Evolutionary conservation across 2,329 filamentous ascomycete species (phyloP), one percentile per base, ranked within the genome.

Genomic region (Achaetomium macrosporum): DNA sequence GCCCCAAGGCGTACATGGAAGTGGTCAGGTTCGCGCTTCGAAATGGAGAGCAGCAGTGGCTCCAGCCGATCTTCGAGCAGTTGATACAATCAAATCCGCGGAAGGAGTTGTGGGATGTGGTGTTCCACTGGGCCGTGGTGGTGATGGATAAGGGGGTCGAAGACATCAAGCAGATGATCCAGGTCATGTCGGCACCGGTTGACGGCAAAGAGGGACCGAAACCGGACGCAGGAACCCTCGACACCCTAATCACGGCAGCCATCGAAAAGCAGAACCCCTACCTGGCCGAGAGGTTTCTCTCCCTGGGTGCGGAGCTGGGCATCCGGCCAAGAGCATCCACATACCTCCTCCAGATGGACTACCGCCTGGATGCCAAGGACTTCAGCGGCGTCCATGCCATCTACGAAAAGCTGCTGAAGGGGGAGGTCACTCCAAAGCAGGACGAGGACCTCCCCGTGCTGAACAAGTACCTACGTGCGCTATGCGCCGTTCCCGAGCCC

Each of bases 41-140:
- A 19, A 83, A 81, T 49, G 69, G 77, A 20, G 73, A 86, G 49
- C 63, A 78, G 42, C 74, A 80, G 0, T 89, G 85, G 81, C 83
- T 82, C 1, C 76, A 79, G 49, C 66, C 72, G 1, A 71, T 87
- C 11, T 82, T 90, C 54, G 72, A 76, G 51, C 59, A 73, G 17
- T 68, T 82, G 9, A 73, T 77, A 41, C 71, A 77, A 47, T 68
- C 64, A 42, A 71, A 67, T 48, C 76, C 72, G 5, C 65, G 64
- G 40, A 82, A 85, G 57, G 68, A 75, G 31, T 77, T 78, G 19
- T 90, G 87, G 83, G 85, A 93, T 63, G 76, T 84, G 12, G 73
- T 89, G 12, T 78, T 93, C 41, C 81, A 88, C 48, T 91, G 87
- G 83, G 85, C 88, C 30, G 83, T 87, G 12, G 77, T 85, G 8